Base-by-base conservation (phyloP, 345 rosid species). In the Gossypium thurberi region DNA sequence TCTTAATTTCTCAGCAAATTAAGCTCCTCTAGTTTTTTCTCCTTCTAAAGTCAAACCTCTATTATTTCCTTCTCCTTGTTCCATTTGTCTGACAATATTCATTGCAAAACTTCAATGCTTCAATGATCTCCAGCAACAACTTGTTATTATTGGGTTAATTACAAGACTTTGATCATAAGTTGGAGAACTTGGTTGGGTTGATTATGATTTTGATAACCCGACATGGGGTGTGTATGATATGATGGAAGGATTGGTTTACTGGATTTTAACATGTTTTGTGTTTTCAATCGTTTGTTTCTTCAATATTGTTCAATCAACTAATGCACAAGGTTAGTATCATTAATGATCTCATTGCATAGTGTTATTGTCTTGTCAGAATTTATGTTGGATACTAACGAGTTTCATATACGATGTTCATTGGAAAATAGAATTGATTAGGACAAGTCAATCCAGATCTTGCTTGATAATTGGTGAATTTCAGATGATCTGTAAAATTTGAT, bases 11-110 rank as follows among this genome's bases (percentile, higher is more conserved):
- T 58, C 77, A 65, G 71, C 44, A 68, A 68, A 48, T 50, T 50
- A 48, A 50, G 71, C 61, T 72, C 69, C 76, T 78, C 70, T 42
- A 69, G 53, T 17, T 53, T 52, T 10, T 78, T 77, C 77, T 63
- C 69, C 46, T 17, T 72, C 75, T 82, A 80, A 83, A 85, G 90
- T 88, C 90, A 88, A 88, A 81, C 86, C 75, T 66, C 50, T 65
- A 69, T 62, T 63, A 55, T 66, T 77, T 67, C 42, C 73, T 26
- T 66, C 81, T 37, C 44, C 76, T 55, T 46, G 57, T 33, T n/a
- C 14, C 60, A 25, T 13, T 47, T 47, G 56, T 65, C 77, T 14
- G 21, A 65, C 50, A 62, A 28, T 17, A 48, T 50, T 17, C 74
- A 33, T 48, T 8, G 26, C 0, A 11, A 58, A 60, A 6, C n/a